phyloP scores from a whole-genome alignment of 164 flowering plant genomes.

The Umbilicus rupestris region DNA sequence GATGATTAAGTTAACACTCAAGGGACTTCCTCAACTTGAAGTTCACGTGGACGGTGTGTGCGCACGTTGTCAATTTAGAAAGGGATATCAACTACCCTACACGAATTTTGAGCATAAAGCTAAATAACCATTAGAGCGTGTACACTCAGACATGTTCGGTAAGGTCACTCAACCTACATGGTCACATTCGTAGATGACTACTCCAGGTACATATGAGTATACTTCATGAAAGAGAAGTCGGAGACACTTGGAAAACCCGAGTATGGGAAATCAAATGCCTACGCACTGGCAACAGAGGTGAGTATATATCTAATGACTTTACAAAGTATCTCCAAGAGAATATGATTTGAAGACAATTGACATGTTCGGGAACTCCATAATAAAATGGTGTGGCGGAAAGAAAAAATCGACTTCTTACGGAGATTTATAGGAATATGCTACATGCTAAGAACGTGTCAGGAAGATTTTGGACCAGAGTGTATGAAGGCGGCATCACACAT shows the following conservation, averaged over 20 bases:
- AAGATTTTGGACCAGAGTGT: slow-evolving; percentile 16
- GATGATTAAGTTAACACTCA: background rate
- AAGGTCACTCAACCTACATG: background rate
- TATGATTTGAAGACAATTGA: background rate
- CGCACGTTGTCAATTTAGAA: background rate
- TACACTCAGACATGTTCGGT: slow-evolving; percentile 4
- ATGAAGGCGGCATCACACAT: background rate
- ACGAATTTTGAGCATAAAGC: background rate
- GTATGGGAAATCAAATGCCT: slow-evolving; percentile 9
- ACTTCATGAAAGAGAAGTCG: slow-evolving; percentile 7
- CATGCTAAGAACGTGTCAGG: slow-evolving; percentile 17
- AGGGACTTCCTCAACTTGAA: slow-evolving; percentile 6
- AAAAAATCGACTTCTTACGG: slow-evolving; percentile 3
- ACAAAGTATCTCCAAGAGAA: background rate
- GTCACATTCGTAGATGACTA: slow-evolving; percentile 3
- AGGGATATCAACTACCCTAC: background rate
- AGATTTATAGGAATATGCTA: slow-evolving; percentile 12
- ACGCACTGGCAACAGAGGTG: slow-evolving; percentile 12
- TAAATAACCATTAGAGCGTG: background rate
- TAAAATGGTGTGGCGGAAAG: slow-evolving; percentile 8
- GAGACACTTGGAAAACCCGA: no score
- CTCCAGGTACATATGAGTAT: background rate
- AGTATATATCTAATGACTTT: background rate
- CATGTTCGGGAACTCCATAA: background rate
- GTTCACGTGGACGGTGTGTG: background rate